These are phyloP conservation scores for Penicillium decumbens DNA, from an alignment of 2,329 filamentous ascomycete species.

Conservation along the genomic window DNA sequence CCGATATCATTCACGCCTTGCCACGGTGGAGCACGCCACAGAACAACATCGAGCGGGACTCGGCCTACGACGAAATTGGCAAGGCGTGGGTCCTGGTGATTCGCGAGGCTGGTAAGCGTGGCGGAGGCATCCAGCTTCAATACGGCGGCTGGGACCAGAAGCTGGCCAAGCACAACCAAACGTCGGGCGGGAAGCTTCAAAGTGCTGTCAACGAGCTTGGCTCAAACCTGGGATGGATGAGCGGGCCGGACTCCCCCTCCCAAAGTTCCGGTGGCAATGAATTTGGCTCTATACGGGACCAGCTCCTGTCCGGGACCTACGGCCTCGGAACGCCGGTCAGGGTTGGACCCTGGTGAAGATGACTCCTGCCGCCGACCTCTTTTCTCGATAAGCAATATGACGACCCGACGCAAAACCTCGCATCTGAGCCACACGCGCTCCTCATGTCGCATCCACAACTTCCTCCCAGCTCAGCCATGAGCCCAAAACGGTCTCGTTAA, in stretches of 20 bases:
- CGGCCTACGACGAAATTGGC: constrained; percentile 92
- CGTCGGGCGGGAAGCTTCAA: constrained; percentile 74
- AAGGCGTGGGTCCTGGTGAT: constrained; percentile 91
- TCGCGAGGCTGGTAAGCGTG: constrained; percentile 82
- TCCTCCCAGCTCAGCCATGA: constrained; percentile 13
- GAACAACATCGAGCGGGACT: constrained; percentile 88
- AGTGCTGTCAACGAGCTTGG: constrained; percentile 74
- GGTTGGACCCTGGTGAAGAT: constrained; percentile 52
- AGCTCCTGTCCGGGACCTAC: constrained; percentile 55
- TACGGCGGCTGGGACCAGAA: constrained; percentile 90
- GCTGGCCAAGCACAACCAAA: constrained; percentile 79
- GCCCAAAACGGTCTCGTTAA: constrained; percentile 15
- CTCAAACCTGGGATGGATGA: constrained; percentile 73
- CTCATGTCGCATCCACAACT: constrained; percentile 8
- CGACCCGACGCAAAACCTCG: constrained; percentile 1
- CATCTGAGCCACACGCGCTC: constrained; percentile 7
- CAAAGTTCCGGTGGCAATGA: constrained; percentile 36
- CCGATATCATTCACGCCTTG: constrained; percentile 80
- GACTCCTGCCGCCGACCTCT: not conserved
- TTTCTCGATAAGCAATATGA: not conserved
- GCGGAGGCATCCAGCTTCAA: constrained; percentile 82
- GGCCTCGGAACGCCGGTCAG: constrained; percentile 52
- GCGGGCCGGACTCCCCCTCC: constrained; percentile 36
- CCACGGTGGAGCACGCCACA: constrained; percentile 87
- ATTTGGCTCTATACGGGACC: constrained; percentile 50